phyloP scores from a whole-genome alignment of 2,329 filamentous ascomycete species.

The Didymella arachidicola region DNA sequence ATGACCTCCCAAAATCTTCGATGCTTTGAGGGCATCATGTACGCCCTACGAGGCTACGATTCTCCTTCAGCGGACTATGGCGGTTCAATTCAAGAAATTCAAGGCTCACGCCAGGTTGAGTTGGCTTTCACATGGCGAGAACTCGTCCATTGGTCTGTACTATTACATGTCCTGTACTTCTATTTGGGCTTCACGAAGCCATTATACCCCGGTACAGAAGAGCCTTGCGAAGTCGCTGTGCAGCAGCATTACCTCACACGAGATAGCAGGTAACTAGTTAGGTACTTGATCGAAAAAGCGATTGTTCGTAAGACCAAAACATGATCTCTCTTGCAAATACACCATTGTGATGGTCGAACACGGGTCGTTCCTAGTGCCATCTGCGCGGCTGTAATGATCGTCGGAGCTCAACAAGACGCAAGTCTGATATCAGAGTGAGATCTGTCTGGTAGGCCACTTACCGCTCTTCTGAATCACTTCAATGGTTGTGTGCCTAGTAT shows the following conservation, averaged over 20 bases:
- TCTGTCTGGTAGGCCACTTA: constrained; percentile 42
- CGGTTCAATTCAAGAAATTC: constrained; percentile 42
- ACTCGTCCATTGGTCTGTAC: constrained; percentile 47
- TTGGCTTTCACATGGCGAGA: constrained; percentile 21
- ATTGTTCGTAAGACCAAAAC: constrained; percentile 28
- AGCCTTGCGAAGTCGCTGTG: constrained; percentile 33
- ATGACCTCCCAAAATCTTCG: constrained; percentile 44
- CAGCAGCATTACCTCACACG: constrained; percentile 40
- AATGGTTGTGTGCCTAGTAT: constrained; percentile 32
- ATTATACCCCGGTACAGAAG: constrained; percentile 44
- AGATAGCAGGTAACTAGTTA: constrained; percentile 44
- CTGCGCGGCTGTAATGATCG: constrained; percentile 5
- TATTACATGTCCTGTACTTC: constrained; percentile 53
- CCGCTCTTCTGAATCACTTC: constrained; percentile 51
- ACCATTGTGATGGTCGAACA: background rate
- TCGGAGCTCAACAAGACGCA: constrained; percentile 14
- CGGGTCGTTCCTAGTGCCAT: background rate
- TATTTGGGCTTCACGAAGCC: constrained; percentile 43
- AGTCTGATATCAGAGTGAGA: constrained; percentile 29
- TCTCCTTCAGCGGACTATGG: constrained; percentile 45
- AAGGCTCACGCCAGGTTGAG: constrained; percentile 49
- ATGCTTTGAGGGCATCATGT: constrained; percentile 46
- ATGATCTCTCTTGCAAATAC: background rate
- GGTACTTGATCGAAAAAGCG: constrained; percentile 49
- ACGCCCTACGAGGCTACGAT: constrained; percentile 51